These are phyloP conservation scores for Bryoerythrophyllum caledonicum DNA, from an alignment of 225 moss, liverwort and hornwort genomes.

Conservation along the genomic window DNA sequence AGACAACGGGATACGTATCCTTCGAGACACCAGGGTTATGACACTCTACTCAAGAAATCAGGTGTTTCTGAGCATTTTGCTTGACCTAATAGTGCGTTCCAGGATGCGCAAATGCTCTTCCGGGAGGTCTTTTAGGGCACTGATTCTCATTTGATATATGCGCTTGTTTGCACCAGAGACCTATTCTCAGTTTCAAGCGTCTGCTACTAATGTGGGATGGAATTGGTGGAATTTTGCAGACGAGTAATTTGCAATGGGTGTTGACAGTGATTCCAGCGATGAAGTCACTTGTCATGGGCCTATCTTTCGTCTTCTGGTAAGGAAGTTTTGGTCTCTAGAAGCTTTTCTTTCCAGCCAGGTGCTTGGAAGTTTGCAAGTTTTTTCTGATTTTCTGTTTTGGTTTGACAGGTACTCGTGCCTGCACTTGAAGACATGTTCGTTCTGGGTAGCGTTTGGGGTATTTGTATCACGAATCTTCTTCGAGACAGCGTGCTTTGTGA, in stretches of 20 bases:
- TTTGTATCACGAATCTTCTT: constrained; percentile 92
- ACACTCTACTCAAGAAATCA: neutral
- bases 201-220: constrained; percentile 20
- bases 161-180: no score
- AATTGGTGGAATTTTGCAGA: constrained; percentile 51
- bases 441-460: constrained; percentile 96
- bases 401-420: constrained; percentile 84
- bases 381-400: neutral
- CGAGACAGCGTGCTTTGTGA: constrained; percentile 81
- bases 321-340: constrained; percentile 14
- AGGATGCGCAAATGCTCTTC: no score
- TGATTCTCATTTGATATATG: no score
- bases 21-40: neutral
- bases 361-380: no score
- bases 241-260: constrained; percentile 90
- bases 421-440: constrained; percentile 82
- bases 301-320: constrained; percentile 89
- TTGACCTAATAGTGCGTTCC: neutral
- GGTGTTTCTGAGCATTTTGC: neutral
- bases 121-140: neutral
- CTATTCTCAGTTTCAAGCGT: no score
- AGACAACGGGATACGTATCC: neutral
- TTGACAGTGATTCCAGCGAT: constrained; percentile 77
- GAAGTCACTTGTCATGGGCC: constrained; percentile 79
- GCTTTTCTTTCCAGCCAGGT: neutral